Conservation (phyloP, 192 early-diverging fungal genomes). For the Coemansia sp. region DNA sequence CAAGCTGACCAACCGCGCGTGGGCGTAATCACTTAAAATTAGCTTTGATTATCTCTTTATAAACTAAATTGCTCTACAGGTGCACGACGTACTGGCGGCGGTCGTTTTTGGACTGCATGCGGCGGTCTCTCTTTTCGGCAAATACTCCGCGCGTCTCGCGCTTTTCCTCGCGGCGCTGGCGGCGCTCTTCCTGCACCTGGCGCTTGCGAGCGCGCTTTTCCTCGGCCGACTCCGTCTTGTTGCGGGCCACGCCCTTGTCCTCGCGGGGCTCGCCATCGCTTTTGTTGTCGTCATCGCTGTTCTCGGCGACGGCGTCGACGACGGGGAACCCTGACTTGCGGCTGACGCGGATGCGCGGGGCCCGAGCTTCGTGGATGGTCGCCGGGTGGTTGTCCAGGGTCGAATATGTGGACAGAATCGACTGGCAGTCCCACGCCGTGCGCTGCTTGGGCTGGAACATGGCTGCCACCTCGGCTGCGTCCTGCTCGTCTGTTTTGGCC, state of each 20-base stretch:
- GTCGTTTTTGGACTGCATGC: conserved; percentile 50
- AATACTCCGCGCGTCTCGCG: conserved; percentile 36
- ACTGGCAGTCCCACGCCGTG: conserved; percentile 86
- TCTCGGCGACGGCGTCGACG: conserved; percentile 36
- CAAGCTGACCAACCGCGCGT: conserved; percentile 56
- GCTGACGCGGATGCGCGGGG: conserved; percentile 66
- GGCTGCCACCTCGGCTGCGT: conserved; percentile 53
- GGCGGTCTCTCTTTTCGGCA: conserved; percentile 47
- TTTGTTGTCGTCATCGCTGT: conserved; percentile 17
- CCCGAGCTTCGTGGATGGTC: conserved; percentile 68
- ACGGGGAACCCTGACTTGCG: conserved; percentile 74
- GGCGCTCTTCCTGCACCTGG: conserved; percentile 77
- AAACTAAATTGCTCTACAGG: background rate
- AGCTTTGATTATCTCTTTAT: too few species aligned
- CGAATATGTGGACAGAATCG: conserved; percentile 85
- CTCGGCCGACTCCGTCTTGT: conserved; percentile 82
- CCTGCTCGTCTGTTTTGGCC: conserved; percentile 22
- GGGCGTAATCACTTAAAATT: conserved; percentile 39
- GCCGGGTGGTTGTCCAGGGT: conserved; percentile 92
- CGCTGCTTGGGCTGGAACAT: conserved; percentile 61
- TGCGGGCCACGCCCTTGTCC: conserved; percentile 73
- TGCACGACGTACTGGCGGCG: conserved; percentile 47
- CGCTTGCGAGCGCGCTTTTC: conserved; percentile 92
- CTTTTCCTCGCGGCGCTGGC: conserved; percentile 47
- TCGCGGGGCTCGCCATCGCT: conserved; percentile 22